Base-by-base conservation (phyloP, 2,329 filamentous ascomycete species). In the Paraconiothyrium brasiliense region DNA sequence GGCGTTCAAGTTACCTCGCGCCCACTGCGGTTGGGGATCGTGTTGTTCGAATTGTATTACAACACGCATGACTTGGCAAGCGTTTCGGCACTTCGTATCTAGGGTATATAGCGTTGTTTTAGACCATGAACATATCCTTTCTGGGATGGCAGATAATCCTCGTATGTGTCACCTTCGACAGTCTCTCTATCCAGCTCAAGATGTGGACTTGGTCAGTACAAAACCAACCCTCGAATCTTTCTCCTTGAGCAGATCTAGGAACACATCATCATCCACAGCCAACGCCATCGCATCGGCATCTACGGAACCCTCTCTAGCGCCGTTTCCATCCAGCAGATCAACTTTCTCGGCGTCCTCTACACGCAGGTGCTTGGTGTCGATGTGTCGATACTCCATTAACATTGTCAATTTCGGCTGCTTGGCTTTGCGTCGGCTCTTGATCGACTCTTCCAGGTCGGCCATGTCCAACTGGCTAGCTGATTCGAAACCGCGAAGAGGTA, bases 311-410 rank as follows among this genome's bases (percentile, higher is more conserved):
- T 85, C 71, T 27, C 76, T 67, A n/a, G 74, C 51, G 2, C 27
- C 65, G 4, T 60, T 57, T 46, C 70, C 69, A 2, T 70, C 69
- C 7, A 67, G 67, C 24, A 66, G 69, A 48, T 75, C 66, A 11
- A 70, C 71, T 13, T 75, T 75, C 22, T 74, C 72, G 30, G 52
- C 41, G 9, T 56, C 59, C 49, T 43, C 46, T 24, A 49, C 41
- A 34, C 62, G 60, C 3, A 78, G 59, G 13, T 68, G 59, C 20
- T 68, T 74, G 9, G 75, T 71, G 56, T 87, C 82, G 37, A 87
- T 78, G 69, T 87, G 85, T 7, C 74, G 75, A 65, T 86, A 87
- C 61, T 83, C 79, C 85, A 87, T 86, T 48, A 87, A 70, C 62
- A 84, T 82, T 49, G 78, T 71, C 76, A 85, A 77, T 65, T 83